phyloP scores from a whole-genome alignment of 2,329 filamentous ascomycete species.

The Cladophialophora chaetospira region DNA sequence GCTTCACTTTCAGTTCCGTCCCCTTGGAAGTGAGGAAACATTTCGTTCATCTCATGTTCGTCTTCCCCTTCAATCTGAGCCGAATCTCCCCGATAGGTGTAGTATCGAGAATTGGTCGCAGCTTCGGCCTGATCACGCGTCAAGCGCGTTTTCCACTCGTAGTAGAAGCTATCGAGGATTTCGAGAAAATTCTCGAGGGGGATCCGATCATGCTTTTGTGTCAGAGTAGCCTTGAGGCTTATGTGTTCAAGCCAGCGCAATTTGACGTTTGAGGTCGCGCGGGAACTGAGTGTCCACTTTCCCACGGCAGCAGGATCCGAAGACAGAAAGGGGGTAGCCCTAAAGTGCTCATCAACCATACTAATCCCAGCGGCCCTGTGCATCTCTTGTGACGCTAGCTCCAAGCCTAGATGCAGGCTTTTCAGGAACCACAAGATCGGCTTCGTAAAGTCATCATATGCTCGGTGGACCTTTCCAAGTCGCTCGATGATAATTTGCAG shows the following conservation, averaged over 20 bases:
- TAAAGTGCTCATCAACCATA: constrained; percentile 38
- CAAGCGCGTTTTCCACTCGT: constrained; percentile 77
- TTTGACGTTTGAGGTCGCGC: background rate
- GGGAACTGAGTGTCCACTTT: constrained; percentile 4
- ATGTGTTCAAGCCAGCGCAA: constrained; percentile 24
- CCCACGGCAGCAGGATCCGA: constrained; percentile 24
- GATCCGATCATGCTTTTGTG: background rate
- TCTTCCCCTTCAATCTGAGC: constrained; percentile 76
- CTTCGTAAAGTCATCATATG: constrained; percentile 81
- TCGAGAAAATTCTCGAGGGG: constrained; percentile 12
- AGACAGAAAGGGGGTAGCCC: constrained; percentile 45
- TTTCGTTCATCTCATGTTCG: constrained; percentile 71
- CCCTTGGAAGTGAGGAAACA: constrained; percentile 77
- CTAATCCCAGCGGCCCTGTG: constrained; percentile 22
- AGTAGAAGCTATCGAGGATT: constrained; percentile 69
- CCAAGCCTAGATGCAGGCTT: constrained; percentile 67
- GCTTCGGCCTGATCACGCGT: constrained; percentile 74
- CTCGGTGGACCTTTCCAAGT: constrained; percentile 68
- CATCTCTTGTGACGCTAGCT: constrained; percentile 39
- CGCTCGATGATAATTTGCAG: constrained; percentile 71
- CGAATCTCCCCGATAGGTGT: constrained; percentile 76
- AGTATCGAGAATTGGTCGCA: constrained; percentile 73
- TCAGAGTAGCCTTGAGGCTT: constrained; percentile 6
- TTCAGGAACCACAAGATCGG: constrained; percentile 78
- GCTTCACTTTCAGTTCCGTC: constrained; percentile 34